phyloP scores from a whole-genome alignment of 2,329 filamentous ascomycete species.

The Colletotrichum cereale region DNA sequence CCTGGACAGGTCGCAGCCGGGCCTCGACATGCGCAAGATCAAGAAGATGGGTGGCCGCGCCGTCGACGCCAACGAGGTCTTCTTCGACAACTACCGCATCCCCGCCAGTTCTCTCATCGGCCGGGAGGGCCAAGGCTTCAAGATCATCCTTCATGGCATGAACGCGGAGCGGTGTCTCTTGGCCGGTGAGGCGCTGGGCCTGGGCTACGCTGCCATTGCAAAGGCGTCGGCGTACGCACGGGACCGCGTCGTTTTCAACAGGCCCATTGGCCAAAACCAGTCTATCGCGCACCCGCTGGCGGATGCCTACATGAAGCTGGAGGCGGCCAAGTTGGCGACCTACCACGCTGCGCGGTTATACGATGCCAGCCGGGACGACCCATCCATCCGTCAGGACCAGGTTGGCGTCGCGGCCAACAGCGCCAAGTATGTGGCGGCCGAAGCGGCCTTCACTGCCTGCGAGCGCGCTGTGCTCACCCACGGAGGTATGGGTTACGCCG shows the following conservation, averaged over 20 bases:
- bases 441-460: slow-evolving; percentile 73
- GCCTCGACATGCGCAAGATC: slow-evolving; percentile 77
- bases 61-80: slow-evolving; percentile 88
- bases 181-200: slow-evolving; percentile 82
- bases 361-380: slow-evolving; percentile 65
- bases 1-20: slow-evolving; percentile 70
- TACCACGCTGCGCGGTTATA: slow-evolving; percentile 76
- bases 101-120: slow-evolving; percentile 76
- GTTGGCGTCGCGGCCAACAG: slow-evolving; percentile 76
- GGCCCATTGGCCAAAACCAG: slow-evolving; percentile 76
- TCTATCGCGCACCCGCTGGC: slow-evolving; percentile 75
- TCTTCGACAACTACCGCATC: slow-evolving; percentile 84
- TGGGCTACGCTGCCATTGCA: slow-evolving; percentile 79
- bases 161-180: slow-evolving; percentile 82
- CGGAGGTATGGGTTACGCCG: slow-evolving; percentile 75
- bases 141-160: slow-evolving; percentile 83
- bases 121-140: slow-evolving; percentile 81
- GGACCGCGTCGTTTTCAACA: slow-evolving; percentile 74
- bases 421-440: slow-evolving; percentile 78
- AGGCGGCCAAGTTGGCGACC: slow-evolving; percentile 73
- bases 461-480: slow-evolving; percentile 71
- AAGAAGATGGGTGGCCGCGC: slow-evolving; percentile 88
- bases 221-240: slow-evolving; percentile 75
- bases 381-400: slow-evolving; percentile 64
- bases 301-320: slow-evolving; percentile 73